A percentile compares a stretch with the other conserved stretches of the same genome.
Evolutionary conservation across 2,329 filamentous ascomycete species (phyloP).

Genomic region (Phaeosphaeriaceae sp.): DNA sequence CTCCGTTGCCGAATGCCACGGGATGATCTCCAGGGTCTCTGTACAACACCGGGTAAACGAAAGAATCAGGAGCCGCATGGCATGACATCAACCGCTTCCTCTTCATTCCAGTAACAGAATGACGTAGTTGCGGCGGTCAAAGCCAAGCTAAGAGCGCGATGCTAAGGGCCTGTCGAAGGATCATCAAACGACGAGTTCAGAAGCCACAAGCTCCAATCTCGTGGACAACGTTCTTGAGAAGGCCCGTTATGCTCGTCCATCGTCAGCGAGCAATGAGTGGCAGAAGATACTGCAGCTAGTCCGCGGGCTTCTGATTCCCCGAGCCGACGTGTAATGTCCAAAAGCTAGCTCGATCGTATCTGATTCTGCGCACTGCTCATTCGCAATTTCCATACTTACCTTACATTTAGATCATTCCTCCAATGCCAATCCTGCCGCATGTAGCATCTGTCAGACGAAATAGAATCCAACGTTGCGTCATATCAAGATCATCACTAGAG

Average conservation of each 20-base stretch:
- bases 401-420: not conserved
- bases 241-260: not conserved
- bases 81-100: not conserved
- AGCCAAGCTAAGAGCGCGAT: not conserved
- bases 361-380: not conserved
- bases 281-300: not conserved
- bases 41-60: not conserved
- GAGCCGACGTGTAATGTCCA: slow-evolving; percentile 1
- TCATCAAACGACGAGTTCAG: not conserved
- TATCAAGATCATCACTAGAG: not conserved
- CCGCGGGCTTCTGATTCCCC: slow-evolving; percentile 1
- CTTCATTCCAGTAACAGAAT: not conserved
- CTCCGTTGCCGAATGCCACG: too few species aligned
- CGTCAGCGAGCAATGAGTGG: not conserved
- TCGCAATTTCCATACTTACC: not conserved
- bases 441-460: not conserved
- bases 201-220: not conserved
- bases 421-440: not conserved
- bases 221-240: not conserved
- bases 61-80: not conserved
- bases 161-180: not conserved
- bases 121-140: not conserved
- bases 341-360: slow-evolving; percentile 8
- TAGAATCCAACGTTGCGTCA: not conserved
- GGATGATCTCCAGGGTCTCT: not conserved